These are phyloP conservation scores for Naganishia antarctica DNA, from an alignment of 768 basidiomycete species.

Conservation along the genomic window DNA sequence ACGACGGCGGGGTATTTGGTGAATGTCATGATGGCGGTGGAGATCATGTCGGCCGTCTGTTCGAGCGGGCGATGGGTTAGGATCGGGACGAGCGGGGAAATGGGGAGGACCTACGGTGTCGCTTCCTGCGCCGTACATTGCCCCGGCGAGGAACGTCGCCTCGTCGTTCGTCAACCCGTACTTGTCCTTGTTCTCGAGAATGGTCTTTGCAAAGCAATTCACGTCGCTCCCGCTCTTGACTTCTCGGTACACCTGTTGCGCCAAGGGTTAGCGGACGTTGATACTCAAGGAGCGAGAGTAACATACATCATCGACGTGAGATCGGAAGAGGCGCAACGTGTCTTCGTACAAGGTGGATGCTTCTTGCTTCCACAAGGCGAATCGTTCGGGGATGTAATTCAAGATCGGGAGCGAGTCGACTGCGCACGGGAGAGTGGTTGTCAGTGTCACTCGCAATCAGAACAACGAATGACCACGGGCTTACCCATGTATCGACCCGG, in stretches of 20 bases:
- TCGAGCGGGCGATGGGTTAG: not conserved
- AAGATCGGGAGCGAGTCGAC: constrained; percentile 36
- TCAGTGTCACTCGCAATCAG: not conserved
- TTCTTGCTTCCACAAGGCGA: constrained; percentile 35
- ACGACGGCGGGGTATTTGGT: constrained; percentile 22
- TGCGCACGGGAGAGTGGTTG: not conserved
- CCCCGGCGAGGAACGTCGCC: constrained; percentile 61
- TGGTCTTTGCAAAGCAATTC: constrained; percentile 57
- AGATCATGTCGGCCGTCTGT: constrained; percentile 23
- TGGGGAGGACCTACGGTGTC: constrained; percentile 53
- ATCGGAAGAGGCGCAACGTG: constrained; percentile 31
- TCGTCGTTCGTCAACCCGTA: constrained; percentile 59
- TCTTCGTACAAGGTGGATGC: constrained; percentile 30
- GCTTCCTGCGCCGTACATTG: constrained; percentile 64
- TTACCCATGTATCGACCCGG: constrained; percentile 32
- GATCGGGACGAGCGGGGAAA: not conserved
- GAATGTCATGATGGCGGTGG: constrained; percentile 18
- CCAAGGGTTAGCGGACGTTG: too few species aligned
- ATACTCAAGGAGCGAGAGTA: too few species aligned
- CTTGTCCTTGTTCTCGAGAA: constrained; percentile 58
- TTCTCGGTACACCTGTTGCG: constrained; percentile 5
- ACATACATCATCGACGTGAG: constrained; percentile 30
- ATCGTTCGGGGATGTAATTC: constrained; percentile 30
- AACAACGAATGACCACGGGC: not conserved
- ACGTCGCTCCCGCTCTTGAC: constrained; percentile 15